Evolutionary conservation across 2,329 filamentous ascomycete species (phyloP), one percentile per base, ranked within the genome.

Genomic region (Amesomyces nigricolor): DNA sequence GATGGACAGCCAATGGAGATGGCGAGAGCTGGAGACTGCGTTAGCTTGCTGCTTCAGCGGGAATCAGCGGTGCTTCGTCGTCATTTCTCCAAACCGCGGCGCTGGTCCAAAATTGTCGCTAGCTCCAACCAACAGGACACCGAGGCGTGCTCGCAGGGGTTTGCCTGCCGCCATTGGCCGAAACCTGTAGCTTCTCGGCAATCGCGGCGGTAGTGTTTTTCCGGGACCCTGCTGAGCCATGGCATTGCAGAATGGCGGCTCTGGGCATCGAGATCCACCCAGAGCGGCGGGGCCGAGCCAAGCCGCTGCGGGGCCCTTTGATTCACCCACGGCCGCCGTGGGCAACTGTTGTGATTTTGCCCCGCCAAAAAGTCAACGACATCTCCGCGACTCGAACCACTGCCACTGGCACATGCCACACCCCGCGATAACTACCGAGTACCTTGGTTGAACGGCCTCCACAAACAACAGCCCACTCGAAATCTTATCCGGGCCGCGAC

Each of bases 71-170:
- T 40, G 32, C 32, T 35, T 35, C 54, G 54, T 55, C 57, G 60
- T 61, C 58, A 61, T 61, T 58, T 58, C 50, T 58, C 58, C 47
- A 60, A 54, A 48, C 53, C 45, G 51, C 50, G 47, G 52, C 45
- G 32, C 49, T 39, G 58, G 53, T 22, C 51, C 56, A 54, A 59
- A 61, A 58, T 56, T 56, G 53, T 51, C 59, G 40, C 59, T 38
- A 54, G 58, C 54, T 54, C 26, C 51, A 45, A 55, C 53, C 57
- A 59, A 57, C 58, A 42, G 49, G 29, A 29, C 39, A 35, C 19
- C 10, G 3, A 10, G 4, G 42, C 48, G 35, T 39, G 40, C 54
- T 32, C 29, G 52, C 52, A 56, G 16, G 53, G 51, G 35, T 53
- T 13, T 8, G 39, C 49, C 45, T 47, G 30, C 46, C 14, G 29